Evolutionary conservation across 164 flowering plant genomes (phyloP), one percentile per base, ranked within the genome.

Genomic region (Aristolochia fimbriata): DNA sequence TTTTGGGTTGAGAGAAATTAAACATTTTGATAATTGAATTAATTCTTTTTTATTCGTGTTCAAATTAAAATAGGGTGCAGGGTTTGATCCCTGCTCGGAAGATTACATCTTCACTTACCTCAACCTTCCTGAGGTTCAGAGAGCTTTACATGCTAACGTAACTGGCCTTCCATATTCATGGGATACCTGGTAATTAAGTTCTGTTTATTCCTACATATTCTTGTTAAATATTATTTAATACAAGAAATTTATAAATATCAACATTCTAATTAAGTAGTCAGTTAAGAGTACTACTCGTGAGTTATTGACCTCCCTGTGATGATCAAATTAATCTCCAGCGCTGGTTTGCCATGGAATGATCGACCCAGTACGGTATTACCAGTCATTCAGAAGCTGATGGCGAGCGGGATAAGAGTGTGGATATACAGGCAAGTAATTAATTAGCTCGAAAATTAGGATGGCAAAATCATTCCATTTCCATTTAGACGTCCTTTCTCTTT

Each of bases 61-160:
- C 17, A 13, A 15, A 27, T 27, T 27, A 27, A 6, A 49, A 19
- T 54, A 61, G 63, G 46, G 17, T 61, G 25, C 21, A 2, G 51
- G 13, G n/a, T 74, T 72, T 55, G 83, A 79, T 68, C 83, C 83
- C 11, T 79, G 80, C 67, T 51, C 76, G 0, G 55, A 46, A 9
- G 5, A 58, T 4, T 79, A 77, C 41, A 59, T 74, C 11, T 0
- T 0, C 33, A 6, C 55, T 12, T 79, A 77, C 57, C 43, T 79
- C 55, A 76, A 79, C 56, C 60, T 55, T 15, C 75, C 80, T 13
- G 58, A 72, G 47, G 83, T 76, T 46, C 80, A 79, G 51, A 64
- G 54, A 3, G 66, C 80, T 6, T 66, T 79, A 11, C 78, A 79
- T 59, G 80, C 65, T 1, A 69, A 57, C 10, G 63, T 59, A 48